phyloP scores from a whole-genome alignment of 2,329 filamentous ascomycete genomes.

The Colletotrichum sp. region DNA sequence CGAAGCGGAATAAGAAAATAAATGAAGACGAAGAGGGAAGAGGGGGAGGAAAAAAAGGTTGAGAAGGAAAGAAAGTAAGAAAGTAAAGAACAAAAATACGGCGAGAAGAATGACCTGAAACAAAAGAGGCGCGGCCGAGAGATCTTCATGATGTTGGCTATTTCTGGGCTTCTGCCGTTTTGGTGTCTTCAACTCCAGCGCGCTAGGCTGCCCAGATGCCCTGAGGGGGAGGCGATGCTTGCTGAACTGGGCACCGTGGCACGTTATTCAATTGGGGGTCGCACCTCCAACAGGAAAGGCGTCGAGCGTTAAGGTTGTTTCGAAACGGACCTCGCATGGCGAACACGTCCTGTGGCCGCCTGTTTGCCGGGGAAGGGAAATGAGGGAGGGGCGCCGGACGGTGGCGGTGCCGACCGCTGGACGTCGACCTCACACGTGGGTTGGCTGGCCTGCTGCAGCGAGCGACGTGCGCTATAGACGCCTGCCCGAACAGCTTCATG shows the following conservation, averaged over 20 bases:
- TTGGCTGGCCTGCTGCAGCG: neutral
- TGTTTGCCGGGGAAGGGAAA: slow-evolving; percentile 4
- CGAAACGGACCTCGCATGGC: slow-evolving; percentile 13
- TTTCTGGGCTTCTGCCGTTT: neutral
- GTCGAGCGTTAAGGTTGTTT: slow-evolving; percentile 18
- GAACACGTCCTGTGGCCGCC: slow-evolving; percentile 3
- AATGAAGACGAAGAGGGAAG: neutral
- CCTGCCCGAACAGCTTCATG: neutral
- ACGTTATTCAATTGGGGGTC: neutral
- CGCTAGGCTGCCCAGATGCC: slow-evolving; percentile 2
- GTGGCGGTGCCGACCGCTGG: slow-evolving; percentile 9
- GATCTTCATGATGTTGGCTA: neutral
- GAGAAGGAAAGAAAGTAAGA: neutral
- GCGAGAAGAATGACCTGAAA: slow-evolving; percentile 3
- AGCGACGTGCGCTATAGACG: neutral
- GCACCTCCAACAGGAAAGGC: slow-evolving; percentile 1
- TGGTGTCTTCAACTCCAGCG: neutral
- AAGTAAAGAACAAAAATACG: neutral
- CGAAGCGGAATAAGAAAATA: neutral
- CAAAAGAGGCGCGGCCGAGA: slow-evolving; percentile 6
- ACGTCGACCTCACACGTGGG: neutral
- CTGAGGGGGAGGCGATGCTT: neutral
- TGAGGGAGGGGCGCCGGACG: slow-evolving; percentile 6
- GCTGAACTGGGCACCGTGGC: neutral
- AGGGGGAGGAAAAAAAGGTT: neutral